phyloP scores from a whole-genome alignment of 768 basidiomycete genomes.

The Podaxis sp. region DNA sequence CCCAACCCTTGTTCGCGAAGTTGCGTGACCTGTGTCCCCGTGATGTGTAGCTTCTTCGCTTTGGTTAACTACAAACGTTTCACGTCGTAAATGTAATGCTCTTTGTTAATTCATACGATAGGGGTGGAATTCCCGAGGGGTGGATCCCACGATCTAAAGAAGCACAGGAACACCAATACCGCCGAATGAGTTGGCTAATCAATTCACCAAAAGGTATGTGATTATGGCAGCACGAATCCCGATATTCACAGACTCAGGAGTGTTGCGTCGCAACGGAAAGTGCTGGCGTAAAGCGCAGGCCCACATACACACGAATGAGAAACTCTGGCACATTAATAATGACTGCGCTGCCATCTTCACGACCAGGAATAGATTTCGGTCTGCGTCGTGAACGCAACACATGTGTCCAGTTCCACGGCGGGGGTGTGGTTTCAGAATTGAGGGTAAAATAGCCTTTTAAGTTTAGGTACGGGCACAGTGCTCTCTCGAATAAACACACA shows the following conservation, averaged over 20 bases:
- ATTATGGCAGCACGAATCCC: neutral
- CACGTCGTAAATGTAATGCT: neutral
- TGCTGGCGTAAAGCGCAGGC: neutral
- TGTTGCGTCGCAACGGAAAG: neutral
- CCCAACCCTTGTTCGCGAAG: neutral
- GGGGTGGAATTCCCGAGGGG: slow-evolving; percentile 6
- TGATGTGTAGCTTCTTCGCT: neutral
- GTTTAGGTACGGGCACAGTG: slow-evolving; percentile 12
- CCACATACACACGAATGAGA: slow-evolving; percentile 3
- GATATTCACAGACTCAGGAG: slow-evolving; percentile 14
- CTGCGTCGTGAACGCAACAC: neutral
- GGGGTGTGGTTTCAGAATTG: neutral
- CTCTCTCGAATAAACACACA: neutral
- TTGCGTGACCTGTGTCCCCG: neutral
- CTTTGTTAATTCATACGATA: neutral
- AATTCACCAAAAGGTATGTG: slow-evolving; percentile 1
- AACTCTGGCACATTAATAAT: neutral
- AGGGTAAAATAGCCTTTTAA: slow-evolving; percentile 17
- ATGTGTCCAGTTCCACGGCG: slow-evolving; percentile 5
- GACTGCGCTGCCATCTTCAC: neutral
- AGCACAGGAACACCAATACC: slow-evolving; percentile 9
- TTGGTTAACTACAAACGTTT: slow-evolving; percentile 1
- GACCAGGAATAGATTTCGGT: neutral
- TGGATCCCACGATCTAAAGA: slow-evolving; percentile 4
- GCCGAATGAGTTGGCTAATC: slow-evolving; percentile 9